These are phyloP conservation scores for Pseudogymnoascus sp. DNA, from an alignment of 2,329 filamentous ascomycete species.

Conservation along the genomic window DNA sequence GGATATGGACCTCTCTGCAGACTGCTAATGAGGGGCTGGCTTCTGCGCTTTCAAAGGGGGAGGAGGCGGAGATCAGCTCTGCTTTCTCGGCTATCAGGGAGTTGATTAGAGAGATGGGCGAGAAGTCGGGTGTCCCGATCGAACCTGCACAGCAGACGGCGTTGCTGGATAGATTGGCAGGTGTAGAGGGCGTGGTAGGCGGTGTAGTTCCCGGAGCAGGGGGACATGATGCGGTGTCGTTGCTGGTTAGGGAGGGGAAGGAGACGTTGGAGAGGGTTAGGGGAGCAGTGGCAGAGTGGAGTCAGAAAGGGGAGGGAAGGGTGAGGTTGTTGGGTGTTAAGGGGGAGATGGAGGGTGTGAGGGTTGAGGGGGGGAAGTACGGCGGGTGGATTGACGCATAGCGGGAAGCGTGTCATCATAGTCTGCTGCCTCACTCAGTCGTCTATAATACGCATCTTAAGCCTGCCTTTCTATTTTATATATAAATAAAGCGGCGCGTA, in stretches of 20 bases:
- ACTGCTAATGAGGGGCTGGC: constrained; percentile 65
- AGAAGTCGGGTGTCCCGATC: constrained; percentile 69
- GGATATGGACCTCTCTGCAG: constrained; percentile 71
- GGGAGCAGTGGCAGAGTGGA: constrained; percentile 60
- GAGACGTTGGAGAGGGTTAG: constrained; percentile 55
- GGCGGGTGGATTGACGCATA: not conserved
- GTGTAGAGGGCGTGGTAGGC: constrained; percentile 72
- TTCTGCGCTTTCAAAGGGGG: constrained; percentile 46
- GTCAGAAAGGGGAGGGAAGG: constrained; percentile 47
- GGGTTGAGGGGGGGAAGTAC: constrained; percentile 32
- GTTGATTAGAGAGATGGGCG: constrained; percentile 71
- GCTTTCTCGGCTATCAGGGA: constrained; percentile 47
- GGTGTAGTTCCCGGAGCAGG: constrained; percentile 92
- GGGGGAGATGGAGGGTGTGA: constrained; percentile 64
- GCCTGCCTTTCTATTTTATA: too few species aligned
- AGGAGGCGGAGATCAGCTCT: constrained; percentile 36
- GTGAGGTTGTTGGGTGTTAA: constrained; percentile 64
- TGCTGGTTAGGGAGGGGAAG: constrained; percentile 69
- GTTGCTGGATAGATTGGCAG: constrained; percentile 67
- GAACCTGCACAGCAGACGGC: constrained; percentile 81
- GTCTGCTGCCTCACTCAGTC: too few species aligned
- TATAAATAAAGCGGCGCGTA: not conserved
- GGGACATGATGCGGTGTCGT: constrained; percentile 80
- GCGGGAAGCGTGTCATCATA: too few species aligned
- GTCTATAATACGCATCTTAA: too few species aligned